These are phyloP conservation scores for Sugiyamaella lignohabitans DNA, from an alignment of 805 yeast genomes.

Conservation along the genomic window DNA sequence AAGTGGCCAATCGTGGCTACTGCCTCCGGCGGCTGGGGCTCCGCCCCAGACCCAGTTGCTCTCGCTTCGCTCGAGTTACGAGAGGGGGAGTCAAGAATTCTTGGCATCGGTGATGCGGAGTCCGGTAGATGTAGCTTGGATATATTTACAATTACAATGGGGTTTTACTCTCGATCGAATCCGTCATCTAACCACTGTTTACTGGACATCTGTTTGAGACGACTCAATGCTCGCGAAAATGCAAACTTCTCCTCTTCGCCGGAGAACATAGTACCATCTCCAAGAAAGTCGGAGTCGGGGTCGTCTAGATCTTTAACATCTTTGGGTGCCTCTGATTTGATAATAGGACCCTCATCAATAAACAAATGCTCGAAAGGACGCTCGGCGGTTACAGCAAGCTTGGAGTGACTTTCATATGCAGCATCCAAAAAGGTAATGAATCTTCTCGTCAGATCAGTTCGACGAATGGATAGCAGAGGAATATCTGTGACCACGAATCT, in stretches of 20 bases:
- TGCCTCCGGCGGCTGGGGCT: neutral
- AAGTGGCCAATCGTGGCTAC: too few relatives aligned
- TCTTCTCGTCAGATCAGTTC: slow-evolving; percentile 78
- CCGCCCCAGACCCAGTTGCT: neutral
- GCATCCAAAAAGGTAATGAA: slow-evolving; percentile 95
- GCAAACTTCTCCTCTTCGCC: slow-evolving; percentile 96
- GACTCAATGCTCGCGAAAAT: slow-evolving; percentile 87
- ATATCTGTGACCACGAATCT: slow-evolving; percentile 88
- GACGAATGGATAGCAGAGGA: slow-evolving; percentile 72
- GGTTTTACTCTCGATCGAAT: too few relatives aligned
- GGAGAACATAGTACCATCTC: slow-evolving; percentile 44
- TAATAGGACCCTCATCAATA: slow-evolving; percentile 58
- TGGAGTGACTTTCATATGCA: slow-evolving; percentile 83
- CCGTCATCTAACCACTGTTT: slow-evolving; percentile 58
- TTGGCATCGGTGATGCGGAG: too few relatives aligned
- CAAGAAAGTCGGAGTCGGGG: slow-evolving; percentile 52
- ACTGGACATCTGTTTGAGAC: slow-evolving; percentile 90
- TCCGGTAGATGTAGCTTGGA: neutral
- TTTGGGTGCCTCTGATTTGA: slow-evolving; percentile 43
- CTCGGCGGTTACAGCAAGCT: slow-evolving; percentile 83
- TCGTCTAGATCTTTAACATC: slow-evolving; percentile 46
- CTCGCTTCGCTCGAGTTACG: neutral
- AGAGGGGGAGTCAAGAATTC: too few relatives aligned
- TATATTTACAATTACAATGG: too few relatives aligned
- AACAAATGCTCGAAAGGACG: slow-evolving; percentile 79